A percentile compares a stretch with the other conserved stretches of the same genome.
Conservation (phyloP, 306 rosid genomes). For the Ochetophila trinervis region DNA sequence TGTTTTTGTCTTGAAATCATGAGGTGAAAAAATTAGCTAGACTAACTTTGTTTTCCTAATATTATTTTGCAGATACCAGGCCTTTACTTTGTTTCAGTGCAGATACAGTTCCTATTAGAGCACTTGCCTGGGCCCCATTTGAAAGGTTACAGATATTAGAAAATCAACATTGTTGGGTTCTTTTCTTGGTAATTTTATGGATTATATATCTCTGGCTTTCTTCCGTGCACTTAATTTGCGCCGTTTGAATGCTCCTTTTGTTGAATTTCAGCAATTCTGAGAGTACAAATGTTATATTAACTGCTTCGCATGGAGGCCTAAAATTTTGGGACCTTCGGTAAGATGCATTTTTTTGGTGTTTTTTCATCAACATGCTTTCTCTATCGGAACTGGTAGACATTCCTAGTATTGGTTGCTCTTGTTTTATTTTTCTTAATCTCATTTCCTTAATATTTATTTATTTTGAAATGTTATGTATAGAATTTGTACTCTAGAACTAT, state of each 20-base stretch:
- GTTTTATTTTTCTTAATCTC: not conserved
- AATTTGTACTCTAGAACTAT: too few relatives aligned
- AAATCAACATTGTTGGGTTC: not conserved
- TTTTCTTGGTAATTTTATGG: not conserved
- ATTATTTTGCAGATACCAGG: constrained; percentile 62
- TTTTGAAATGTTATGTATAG: constrained; percentile 10
- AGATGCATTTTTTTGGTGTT: constrained; percentile 8
- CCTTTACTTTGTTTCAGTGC: constrained; percentile 82
- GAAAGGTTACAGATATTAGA: constrained; percentile 56
- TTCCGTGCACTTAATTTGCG: not conserved
- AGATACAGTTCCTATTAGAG: constrained; percentile 82
- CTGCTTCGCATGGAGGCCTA: constrained; percentile 88
- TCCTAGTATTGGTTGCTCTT: too few relatives aligned
- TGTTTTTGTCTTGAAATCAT: constrained; percentile 10
- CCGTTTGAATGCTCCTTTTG: not conserved
- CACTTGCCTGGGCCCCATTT: constrained; percentile 86
- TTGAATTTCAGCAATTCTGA: constrained; percentile 58
- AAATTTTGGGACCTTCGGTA: constrained; percentile 96
- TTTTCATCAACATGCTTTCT: constrained; percentile 3
- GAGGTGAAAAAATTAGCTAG: not conserved
- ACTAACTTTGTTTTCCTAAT: constrained; percentile 18
- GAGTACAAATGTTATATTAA: constrained; percentile 61
- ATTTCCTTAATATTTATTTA: not conserved
- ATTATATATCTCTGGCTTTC: not conserved
- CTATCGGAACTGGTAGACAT: not conserved